Base-by-base conservation (phyloP, 805 yeast species). In the Pichia sporocuriosa region DNA sequence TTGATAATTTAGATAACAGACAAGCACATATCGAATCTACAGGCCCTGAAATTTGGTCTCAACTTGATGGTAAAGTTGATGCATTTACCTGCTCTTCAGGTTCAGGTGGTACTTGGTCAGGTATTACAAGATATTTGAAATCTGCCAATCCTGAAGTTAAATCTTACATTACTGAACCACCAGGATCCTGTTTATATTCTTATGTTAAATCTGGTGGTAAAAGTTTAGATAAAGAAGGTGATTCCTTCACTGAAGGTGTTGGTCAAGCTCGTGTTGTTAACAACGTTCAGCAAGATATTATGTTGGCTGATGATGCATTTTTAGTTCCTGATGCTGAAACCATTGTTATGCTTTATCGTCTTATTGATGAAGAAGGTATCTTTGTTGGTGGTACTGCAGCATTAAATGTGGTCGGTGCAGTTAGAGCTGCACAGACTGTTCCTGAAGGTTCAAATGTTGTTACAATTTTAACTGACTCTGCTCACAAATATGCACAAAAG, bases 231-330 rank as follows among this genome's bases (percentile, higher is more conserved):
- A 75, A 88, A 54, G 70, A 74, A 1, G 97, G 97, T 24, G 77
- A 86, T 3, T 83, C 95, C 0, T 87, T 89, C 62, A 89, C 96
- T 23, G 97, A 89, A 66, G 97, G 97, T 25, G 87, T 89, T 65
- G 97, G 97, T 23, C 97, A 89, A 65, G 96, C 96, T 35, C 74
- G 97, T 54, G 82, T 89, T 54, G 89, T 96, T 6, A 82, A 75
- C 48, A 89, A 89, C 61, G 70, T 89, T 61, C 69, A 69, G 15
- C 83, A 77, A 33, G 96, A 86, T 48, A 66, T 87, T 23, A 81
- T 71, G 8, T 60, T 80, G 25, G 70, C 86, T 28, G 96, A 89
- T 57, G 95, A 81, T 52, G 94, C 96, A 1, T 62, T 84, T 37
- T 72, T 75, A 50, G 77, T 89, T 39, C 76, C 88, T 2, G 97